phyloP scores from a whole-genome alignment of 306 rosid genomes.

The Prunus davidiana region DNA sequence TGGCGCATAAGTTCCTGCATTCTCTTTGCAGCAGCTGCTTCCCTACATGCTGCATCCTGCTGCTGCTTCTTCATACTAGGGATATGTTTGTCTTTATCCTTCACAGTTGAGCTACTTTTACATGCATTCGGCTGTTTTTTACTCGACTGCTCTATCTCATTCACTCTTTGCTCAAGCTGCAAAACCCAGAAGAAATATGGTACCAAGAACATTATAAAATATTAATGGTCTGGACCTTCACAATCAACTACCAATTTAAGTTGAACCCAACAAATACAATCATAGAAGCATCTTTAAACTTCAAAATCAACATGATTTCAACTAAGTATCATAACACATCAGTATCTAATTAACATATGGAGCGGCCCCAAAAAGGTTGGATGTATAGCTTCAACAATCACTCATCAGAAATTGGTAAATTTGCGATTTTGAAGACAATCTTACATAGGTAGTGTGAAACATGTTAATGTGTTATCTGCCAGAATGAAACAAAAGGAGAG shows the following conservation, averaged over 20 bases:
- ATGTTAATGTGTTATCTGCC: neutral
- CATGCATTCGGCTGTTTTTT: constrained; percentile 44
- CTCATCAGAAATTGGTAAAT: neutral
- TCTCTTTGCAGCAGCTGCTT: constrained; percentile 79
- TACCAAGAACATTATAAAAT: neutral
- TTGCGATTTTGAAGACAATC: neutral
- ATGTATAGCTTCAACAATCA: neutral
- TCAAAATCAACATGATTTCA: neutral
- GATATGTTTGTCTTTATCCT: constrained; percentile 66
- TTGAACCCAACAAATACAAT: neutral
- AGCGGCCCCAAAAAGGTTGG: neutral
- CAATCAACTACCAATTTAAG: neutral
- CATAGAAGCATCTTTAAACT: neutral
- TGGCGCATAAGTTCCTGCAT: constrained; percentile 94
- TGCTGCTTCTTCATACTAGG: constrained; percentile 78
- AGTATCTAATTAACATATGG: neutral
- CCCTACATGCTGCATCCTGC: constrained; percentile 71
- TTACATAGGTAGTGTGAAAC: neutral
- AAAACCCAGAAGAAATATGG: constrained; percentile 17
- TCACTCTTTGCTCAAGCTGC: constrained; percentile 71
- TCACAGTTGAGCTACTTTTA: constrained; percentile 48
- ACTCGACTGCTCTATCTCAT: constrained; percentile 51
- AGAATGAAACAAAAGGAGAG: neutral
- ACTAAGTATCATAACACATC: neutral
- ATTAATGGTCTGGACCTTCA: neutral